A percentile compares a stretch with the other conserved stretches of the same genome.
These are phyloP conservation scores for Leccinum boreale DNA, from an alignment of 768 basidiomycete genomes.

Conservation along the genomic window DNA sequence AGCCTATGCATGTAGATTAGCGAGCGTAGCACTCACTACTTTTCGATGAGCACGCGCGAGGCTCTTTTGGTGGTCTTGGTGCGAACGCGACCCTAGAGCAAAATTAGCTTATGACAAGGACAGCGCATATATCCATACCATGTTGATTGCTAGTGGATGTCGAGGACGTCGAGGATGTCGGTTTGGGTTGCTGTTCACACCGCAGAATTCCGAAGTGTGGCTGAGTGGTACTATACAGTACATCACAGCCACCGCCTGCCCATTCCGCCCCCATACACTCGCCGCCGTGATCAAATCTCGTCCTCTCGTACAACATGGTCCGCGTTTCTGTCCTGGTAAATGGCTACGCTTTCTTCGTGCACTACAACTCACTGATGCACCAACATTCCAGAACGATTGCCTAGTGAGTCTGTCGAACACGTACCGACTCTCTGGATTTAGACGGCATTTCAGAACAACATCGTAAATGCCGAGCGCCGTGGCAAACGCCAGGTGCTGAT, in stretches of 20 bases:
- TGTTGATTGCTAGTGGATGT: constrained; percentile 35
- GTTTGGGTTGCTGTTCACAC: neutral
- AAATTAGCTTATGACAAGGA: constrained; percentile 11
- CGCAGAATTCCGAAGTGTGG: constrained; percentile 25
- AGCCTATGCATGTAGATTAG: neutral
- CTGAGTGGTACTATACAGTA: constrained; percentile 26
- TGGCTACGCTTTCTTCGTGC: constrained; percentile 3
- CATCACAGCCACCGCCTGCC: constrained; percentile 21
- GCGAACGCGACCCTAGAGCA: constrained; percentile 89
- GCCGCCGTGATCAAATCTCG: neutral
- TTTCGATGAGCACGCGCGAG: constrained; percentile 98
- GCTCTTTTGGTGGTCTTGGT: constrained; percentile 99
- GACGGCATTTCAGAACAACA: constrained; percentile 70
- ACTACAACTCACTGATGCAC: constrained; percentile 1
- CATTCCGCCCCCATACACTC: neutral
- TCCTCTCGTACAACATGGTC: constrained; percentile 57
- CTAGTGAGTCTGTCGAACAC: constrained; percentile 32
- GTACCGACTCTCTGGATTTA: neutral
- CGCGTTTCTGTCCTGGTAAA: constrained; percentile 78
- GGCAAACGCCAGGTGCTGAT: constrained; percentile 99
- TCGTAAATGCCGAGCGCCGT: constrained; percentile 98
- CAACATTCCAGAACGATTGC: constrained; percentile 50
- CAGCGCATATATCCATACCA: constrained; percentile 38
- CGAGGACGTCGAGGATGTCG: constrained; percentile 24
- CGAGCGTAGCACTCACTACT: constrained; percentile 66